These are phyloP conservation scores for Fonsecaea pedrosoi DNA, from an alignment of 2,329 filamentous ascomycete genomes.

Conservation along the genomic window DNA sequence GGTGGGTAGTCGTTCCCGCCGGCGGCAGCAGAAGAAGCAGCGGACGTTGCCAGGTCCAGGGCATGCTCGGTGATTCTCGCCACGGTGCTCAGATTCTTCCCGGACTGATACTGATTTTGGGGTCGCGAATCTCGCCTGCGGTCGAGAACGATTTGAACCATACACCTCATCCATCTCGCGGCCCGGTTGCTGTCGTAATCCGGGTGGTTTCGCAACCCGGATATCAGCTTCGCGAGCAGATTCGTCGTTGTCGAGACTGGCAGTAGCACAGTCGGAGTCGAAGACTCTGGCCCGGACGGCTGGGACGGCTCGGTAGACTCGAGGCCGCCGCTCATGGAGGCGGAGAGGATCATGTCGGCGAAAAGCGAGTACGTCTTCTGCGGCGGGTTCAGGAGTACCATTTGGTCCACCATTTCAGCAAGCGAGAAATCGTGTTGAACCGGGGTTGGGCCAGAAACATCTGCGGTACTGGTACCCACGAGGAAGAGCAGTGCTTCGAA, in stretches of 20 bases:
- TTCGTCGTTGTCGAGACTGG: constrained; percentile 40
- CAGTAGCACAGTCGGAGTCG: not conserved
- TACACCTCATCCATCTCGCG: constrained; percentile 77
- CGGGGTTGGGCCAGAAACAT: not conserved
- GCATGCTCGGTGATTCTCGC: constrained; percentile 47
- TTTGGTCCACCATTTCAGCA: constrained; percentile 59
- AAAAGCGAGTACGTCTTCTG: constrained; percentile 66
- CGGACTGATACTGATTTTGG: too few relatives aligned
- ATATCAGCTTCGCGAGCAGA: constrained; percentile 67
- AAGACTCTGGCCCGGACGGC: not conserved
- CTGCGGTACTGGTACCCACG: not conserved
- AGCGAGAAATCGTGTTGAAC: constrained; percentile 60
- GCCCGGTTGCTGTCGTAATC: constrained; percentile 65
- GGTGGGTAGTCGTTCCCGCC: constrained; percentile 53
- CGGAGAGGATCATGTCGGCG: constrained; percentile 66
- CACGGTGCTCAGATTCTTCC: constrained; percentile 40
- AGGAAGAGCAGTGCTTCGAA: constrained; percentile 40
- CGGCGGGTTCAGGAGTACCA: constrained; percentile 39
- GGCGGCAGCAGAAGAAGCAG: constrained; percentile 34
- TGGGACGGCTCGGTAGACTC: too few relatives aligned
- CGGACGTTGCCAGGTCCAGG: constrained; percentile 39
- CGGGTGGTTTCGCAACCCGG: constrained; percentile 67
- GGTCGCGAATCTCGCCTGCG: constrained; percentile 46
- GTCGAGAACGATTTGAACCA: constrained; percentile 72
- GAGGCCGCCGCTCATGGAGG: not conserved